Base-by-base conservation (phyloP, 2,329 filamentous ascomycete genomes). In the Aspergillus ochraceoroseus region DNA sequence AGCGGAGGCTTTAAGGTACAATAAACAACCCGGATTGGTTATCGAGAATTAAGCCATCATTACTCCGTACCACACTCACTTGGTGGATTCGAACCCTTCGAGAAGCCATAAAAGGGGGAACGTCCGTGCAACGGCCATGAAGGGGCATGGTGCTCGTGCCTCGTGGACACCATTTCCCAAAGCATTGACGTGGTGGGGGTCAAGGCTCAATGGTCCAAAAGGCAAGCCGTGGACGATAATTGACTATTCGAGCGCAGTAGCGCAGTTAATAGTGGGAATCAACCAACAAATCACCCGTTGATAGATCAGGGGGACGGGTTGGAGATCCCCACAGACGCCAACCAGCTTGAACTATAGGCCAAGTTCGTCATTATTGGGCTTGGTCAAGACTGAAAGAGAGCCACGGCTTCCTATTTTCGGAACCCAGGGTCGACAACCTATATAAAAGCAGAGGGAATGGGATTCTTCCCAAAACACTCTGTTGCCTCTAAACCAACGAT, bases 81-180 rank as follows among this genome's bases (percentile, higher is more conserved):
- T 46, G 60, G 55, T 7, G 32, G 28, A 9, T 32, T 14, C 5
- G 8, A 38, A 32, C 63, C 49, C 57, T 66, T 67, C 49, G 62
- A 66, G 55, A 67, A 66, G 51, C 61, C 15, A 46, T 34, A 48
- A 53, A 44, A 54, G 50, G 45, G 38, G 35, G 32, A 48, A 43
- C 38, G 44, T 38, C 44, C 50, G 41, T 51, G 46, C 34, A 28
- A 43, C 29, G 17, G 31, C 12, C 17, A 12, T 25, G 22, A 17
- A 38, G 20, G 20, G 23, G 18, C 29, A 26, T 33, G 29, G 42
- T 28, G 19, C 31, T 32, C 31, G 9, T 22, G 23, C 15, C 31
- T 32, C 31, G 9, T 22, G 23, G 34, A 25, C 34, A 39, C 25
- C 26, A 19, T 17, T 20, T 25, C 33, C 14, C 7, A 32, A 18